Percentiles rank a stretch among this genome's conserved stretches.
Conservation (phyloP, 208 protist species). For the Paratrypanosoma confusum region DNA sequence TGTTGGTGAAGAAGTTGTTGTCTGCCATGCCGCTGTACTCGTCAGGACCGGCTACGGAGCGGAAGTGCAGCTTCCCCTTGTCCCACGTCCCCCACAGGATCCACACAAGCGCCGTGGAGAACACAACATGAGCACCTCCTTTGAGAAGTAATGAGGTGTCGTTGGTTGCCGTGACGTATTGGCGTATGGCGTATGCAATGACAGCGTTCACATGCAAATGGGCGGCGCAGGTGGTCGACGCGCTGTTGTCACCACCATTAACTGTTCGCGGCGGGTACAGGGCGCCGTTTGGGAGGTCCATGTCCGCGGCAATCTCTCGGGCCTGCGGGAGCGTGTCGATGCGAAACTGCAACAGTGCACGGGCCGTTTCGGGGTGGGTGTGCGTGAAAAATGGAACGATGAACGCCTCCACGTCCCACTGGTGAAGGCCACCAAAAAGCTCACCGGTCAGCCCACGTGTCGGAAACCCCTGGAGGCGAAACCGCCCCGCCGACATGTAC, state of each 20-base stretch:
- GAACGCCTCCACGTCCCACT: slow-evolving; percentile 85
- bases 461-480: slow-evolving; percentile 31
- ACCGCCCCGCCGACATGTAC: slow-evolving; percentile 33
- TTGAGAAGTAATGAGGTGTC: slow-evolving; percentile 50
- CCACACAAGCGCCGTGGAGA: slow-evolving; percentile 72
- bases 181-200: slow-evolving; percentile 59
- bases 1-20: slow-evolving; percentile 89
- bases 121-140: slow-evolving; percentile 73
- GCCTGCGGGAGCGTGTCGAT: slow-evolving; percentile 70
- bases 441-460: slow-evolving; percentile 68
- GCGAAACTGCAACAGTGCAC: slow-evolving; percentile 74
- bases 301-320: slow-evolving; percentile 46
- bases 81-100: slow-evolving; percentile 82
- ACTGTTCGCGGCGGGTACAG: slow-evolving; percentile 78
- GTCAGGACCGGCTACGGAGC: slow-evolving; percentile 76
- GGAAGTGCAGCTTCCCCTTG: slow-evolving; percentile 71
- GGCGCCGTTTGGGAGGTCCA: slow-evolving; percentile 76
- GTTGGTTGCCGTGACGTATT: slow-evolving; percentile 74
- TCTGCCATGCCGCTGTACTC: slow-evolving; percentile 76
- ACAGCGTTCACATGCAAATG: slow-evolving; percentile 83
- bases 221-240: slow-evolving; percentile 50
- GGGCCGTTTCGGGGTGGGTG: slow-evolving; percentile 55
- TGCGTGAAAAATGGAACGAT: slow-evolving; percentile 78
- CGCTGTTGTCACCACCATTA: slow-evolving; percentile 55
- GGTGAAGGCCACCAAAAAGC: slow-evolving; percentile 53